Base-by-base conservation (phyloP, 1,284 basidiomycete species). In the Cryptococcus hybrid region DNA sequence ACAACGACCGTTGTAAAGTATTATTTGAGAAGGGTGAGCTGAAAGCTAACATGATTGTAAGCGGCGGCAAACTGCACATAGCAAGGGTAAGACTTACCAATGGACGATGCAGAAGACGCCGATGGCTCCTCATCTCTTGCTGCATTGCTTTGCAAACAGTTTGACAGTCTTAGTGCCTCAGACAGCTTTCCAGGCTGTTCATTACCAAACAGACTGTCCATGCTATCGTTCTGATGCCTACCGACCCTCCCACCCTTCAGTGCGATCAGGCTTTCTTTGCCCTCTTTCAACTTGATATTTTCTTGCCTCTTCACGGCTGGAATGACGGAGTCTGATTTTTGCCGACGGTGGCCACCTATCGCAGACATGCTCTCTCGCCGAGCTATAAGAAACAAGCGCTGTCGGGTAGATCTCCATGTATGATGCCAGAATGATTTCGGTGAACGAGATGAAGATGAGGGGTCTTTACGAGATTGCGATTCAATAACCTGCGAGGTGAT, bases 401-500 rank as follows among this genome's bases (percentile, higher is more conserved):
- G 47, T 24, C 74, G 61, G 11, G 73, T 74, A 4, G 62, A 42
- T 8, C 51, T 11, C 66, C 66, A 70, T 2, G 63, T 62, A 45
- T 71, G 73, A 8, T n/a, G 38, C 67, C 68, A 70, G 40, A 37
- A 57, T 2, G 51, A 47, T 8, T 57, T 55, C 18, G 18, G 18
- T 18, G 18, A 18, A 18, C 18, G 18, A n/a, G 42, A 11, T 12
- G 61, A 60, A 18, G 49, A 24, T 13, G 59, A 38, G 13, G 50
- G 52, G 30, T 54, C 45, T 43, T 47, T 46, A 36, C 51, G 57
- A n/a, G 51, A 54, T 59, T 60, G 55, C 58, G 57, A 39, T 12
- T 51, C 58, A 54, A 75, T 68, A 56, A 77, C 68, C 55, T 75
- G 70, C 5, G 57, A 43, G 11, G 71, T 66, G 38, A 76, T 63